phyloP scores from a whole-genome alignment of 768 basidiomycete genomes.

The Rhodotorula kratochvilovae region DNA sequence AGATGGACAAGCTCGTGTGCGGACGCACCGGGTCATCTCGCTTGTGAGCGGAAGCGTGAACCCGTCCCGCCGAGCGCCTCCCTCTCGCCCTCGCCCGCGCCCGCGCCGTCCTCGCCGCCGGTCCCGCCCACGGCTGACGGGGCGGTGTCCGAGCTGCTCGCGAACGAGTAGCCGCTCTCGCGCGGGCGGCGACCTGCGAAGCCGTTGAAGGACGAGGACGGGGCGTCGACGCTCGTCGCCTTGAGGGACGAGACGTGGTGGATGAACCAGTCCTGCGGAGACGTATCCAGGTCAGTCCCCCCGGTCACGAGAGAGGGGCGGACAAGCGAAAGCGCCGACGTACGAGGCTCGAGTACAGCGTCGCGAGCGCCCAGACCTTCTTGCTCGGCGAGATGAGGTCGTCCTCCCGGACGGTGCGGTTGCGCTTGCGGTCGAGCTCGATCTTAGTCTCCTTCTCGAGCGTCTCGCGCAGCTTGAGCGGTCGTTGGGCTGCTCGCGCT shows the following conservation, averaged over 20 bases:
- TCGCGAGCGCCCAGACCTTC: constrained; percentile 69
- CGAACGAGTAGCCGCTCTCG: constrained; percentile 24
- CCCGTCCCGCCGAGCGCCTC: background rate
- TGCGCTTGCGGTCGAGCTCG: constrained; percentile 64
- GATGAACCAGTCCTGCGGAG: constrained; percentile 73
- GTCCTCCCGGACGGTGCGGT: constrained; percentile 55
- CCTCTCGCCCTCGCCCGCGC: background rate
- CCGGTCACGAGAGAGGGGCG: background rate
- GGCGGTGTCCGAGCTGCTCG: constrained; percentile 15
- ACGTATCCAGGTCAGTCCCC: background rate
- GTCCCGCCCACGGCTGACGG: background rate
- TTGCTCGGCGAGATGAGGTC: constrained; percentile 69
- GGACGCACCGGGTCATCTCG: constrained; percentile 85
- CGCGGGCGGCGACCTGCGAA: constrained; percentile 3
- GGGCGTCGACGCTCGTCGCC: constrained; percentile 54
- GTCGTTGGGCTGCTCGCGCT: background rate
- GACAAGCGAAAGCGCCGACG: background rate
- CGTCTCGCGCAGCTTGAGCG: constrained; percentile 49
- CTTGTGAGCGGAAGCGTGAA: constrained; percentile 70
- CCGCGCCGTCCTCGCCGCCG: background rate
- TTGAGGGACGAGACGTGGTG: constrained; percentile 66
- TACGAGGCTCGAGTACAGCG: constrained; percentile 75
- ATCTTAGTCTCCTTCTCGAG: constrained; percentile 73
- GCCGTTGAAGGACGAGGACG: constrained; percentile 18
- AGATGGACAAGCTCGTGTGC: too few species aligned